Percentiles rank a stretch among this genome's conserved stretches.
Evolutionary conservation across 345 rosid species (phyloP).

Genomic region (Brassica napus): Da-Ae NC_063450.1:48577001-48577500

Average conservation of each 20-base stretch:
- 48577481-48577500: conserved; percentile 76
- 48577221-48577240: conserved; percentile 81
- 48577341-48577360: conserved; percentile 86
- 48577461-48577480: conserved; percentile 75
- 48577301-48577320: conserved; percentile 79
- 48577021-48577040: not conserved
- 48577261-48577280: conserved; percentile 80
- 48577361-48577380: conserved; percentile 74
- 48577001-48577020: not conserved
- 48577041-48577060: conserved; percentile 18
- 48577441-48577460: conserved; percentile 80
- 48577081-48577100: conserved; percentile 89
- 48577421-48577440: conserved; percentile 84
- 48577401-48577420: conserved; percentile 90
- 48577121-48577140: conserved; percentile 65
- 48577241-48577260: conserved; percentile 81
- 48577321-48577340: conserved; percentile 78
- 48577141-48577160: not conserved
- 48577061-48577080: conserved; percentile 92
- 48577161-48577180: not conserved
- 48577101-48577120: conserved; percentile 92
- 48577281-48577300: conserved; percentile 86
- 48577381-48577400: conserved; percentile 78
- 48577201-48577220: conserved; percentile 65
- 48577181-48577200: not conserved